Evolutionary conservation across 768 basidiomycete genomes (phyloP).

Genomic region (Cystofilobasidium capitatum): DNA sequence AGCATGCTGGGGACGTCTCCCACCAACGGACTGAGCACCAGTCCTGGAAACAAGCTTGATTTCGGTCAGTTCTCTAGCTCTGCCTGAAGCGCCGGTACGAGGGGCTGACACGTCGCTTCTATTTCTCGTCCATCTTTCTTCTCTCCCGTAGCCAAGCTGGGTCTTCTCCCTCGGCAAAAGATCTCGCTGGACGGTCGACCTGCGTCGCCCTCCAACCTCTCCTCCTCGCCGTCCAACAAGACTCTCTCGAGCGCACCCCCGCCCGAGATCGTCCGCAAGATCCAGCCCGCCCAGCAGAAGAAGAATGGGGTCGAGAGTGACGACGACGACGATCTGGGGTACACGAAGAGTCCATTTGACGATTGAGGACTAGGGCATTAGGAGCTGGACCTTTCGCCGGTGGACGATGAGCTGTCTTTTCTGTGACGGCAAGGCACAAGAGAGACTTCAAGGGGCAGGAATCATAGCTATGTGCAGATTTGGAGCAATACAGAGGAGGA

Average conservation of each 20-base stretch:
- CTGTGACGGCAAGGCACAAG: no score
- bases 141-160: constrained; percentile 19
- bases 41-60: constrained; percentile 16
- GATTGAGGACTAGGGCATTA: no score
- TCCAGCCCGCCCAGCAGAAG: not conserved
- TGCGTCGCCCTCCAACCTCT: not conserved
- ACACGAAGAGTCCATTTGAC: constrained; percentile 22
- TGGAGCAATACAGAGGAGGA: no score
- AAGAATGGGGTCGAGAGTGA: constrained; percentile 7
- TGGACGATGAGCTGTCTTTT: no score
- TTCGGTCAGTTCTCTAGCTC: constrained; percentile 7
- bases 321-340: constrained; percentile 21
- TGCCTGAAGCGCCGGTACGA: no score
- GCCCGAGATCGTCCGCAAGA: not conserved
- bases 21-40: not conserved
- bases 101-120: no score
- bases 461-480: no score
- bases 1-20: constrained; percentile 18
- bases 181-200: constrained; percentile 24
- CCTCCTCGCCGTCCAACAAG: not conserved
- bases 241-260: not conserved
- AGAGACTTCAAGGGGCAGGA: no score
- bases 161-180: constrained; percentile 24
- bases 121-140: not conserved
- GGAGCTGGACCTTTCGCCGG: no score